Base-by-base conservation (phyloP, 192 early-diverging fungal species). In the Backusella morwellensis region DNA sequence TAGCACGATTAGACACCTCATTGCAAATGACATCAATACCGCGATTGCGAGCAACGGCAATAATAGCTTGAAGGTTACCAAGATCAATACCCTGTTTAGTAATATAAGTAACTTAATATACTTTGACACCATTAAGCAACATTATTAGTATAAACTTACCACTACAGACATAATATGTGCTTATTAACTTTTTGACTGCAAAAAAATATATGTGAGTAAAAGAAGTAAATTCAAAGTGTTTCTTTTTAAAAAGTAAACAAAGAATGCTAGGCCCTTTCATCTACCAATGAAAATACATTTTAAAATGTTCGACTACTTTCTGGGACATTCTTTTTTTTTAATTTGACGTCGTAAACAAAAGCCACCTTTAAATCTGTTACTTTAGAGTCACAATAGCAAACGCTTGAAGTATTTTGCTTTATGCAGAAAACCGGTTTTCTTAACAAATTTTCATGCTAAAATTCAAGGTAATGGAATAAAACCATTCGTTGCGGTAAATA, bases 1-100 rank as follows among this genome's bases (percentile, higher is more conserved):
- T 99, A 42, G 93, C 91, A 73, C 97, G 89, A 89, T 97, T 97
- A 34, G 96, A 97, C 66, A 95, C 95, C 88, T 99, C 97, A 84
- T 99, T 99, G 73, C 88, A 88, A 76, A 99, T 94, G 70, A 99
- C 94, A 81, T 99, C 97, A 84, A 99, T 97, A 84, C 97, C 97
- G 73, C 95, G 93, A 88, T 99, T 99, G 83, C 97, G 88, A 56
- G 96, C 97, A 36, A 99, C 95, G 66, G 97, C 96, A 75, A 99
- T 96, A 78, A 97, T 93, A 80, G 95, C 94, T 85, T 96, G 93
- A 77, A 99, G 88, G 84, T 93, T 97, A 77, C 97, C 97, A 82
- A 99, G 91, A 88, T 99, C 97, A 85, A 99, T 93, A 80, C 97
- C 97, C 75, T 77, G 29, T 35, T n/a, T 12, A 11, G 41, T 8